These are phyloP conservation scores for Fusarium compactum DNA, from an alignment of 2,329 filamentous ascomycete genomes.

Conservation along the genomic window DNA sequence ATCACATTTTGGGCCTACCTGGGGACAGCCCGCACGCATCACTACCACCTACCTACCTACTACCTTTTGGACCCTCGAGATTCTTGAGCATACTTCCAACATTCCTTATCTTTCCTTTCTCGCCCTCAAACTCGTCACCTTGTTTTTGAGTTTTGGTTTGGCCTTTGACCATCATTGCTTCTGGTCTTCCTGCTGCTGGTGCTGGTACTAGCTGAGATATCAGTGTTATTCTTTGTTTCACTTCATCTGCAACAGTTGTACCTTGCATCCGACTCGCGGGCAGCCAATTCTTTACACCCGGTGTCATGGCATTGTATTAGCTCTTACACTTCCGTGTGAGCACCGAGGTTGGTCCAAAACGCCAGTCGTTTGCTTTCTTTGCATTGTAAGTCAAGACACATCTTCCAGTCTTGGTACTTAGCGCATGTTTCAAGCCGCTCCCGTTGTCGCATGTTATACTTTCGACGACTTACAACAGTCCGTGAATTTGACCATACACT, in stretches of 20 bases:
- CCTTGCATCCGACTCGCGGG: slow-evolving; percentile 11
- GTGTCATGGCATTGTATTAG: slow-evolving; percentile 42
- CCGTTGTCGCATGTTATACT: slow-evolving; percentile 6
- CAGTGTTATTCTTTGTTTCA: slow-evolving; percentile 12
- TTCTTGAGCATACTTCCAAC: slow-evolving; percentile 27
- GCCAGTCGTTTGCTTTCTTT: slow-evolving; percentile 23
- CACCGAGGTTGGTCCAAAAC: slow-evolving; percentile 30
- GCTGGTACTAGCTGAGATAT: slow-evolving; percentile 42
- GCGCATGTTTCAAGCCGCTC: slow-evolving; percentile 26
- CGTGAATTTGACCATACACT: not conserved
- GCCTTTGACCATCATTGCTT: slow-evolving; percentile 36
- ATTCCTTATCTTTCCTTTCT: slow-evolving; percentile 34
- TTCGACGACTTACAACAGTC: not conserved
- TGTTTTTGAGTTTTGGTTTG: slow-evolving; percentile 31
- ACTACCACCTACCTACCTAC: slow-evolving; percentile 23
- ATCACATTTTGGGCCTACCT: slow-evolving; percentile 40
- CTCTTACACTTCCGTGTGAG: slow-evolving; percentile 30
- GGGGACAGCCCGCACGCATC: slow-evolving; percentile 36
- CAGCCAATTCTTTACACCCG: slow-evolving; percentile 15
- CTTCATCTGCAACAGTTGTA: slow-evolving; percentile 14
- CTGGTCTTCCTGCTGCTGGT: slow-evolving; percentile 35
- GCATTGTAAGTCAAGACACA: slow-evolving; percentile 38
- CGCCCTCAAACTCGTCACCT: slow-evolving; percentile 16
- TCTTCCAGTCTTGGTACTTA: not conserved
- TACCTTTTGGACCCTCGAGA: slow-evolving; percentile 32